Evolutionary conservation across 148 eudicot genomes (phyloP).

Genomic region (Selenicereus undatus): DNA sequence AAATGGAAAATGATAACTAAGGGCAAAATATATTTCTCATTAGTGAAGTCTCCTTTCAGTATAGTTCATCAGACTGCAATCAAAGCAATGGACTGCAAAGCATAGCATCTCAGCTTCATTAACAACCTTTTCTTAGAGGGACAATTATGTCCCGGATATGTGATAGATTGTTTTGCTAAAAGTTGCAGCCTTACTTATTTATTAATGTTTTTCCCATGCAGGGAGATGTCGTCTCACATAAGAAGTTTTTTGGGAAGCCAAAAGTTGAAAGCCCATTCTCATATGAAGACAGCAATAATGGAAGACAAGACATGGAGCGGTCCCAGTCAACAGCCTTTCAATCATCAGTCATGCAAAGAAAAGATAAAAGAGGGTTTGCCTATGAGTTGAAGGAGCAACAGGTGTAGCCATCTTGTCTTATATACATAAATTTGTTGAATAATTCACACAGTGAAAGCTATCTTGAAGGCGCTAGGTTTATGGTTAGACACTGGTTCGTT

Average conservation of each 20-base stretch:
- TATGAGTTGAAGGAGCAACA: slow-evolving; percentile 60
- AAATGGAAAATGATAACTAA: too few species aligned
- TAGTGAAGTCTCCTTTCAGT: background rate
- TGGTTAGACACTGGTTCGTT: background rate
- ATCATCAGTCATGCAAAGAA: slow-evolving; percentile 47
- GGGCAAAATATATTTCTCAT: background rate
- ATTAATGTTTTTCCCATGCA: slow-evolving; percentile 15
- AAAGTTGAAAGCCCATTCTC: slow-evolving; percentile 34
- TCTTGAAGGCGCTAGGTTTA: background rate
- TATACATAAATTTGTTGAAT: background rate
- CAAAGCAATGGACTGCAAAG: background rate
- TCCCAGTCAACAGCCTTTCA: slow-evolving; percentile 41
- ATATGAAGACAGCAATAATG: slow-evolving; percentile 27
- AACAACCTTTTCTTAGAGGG: background rate
- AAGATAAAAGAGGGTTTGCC: slow-evolving; percentile 48
- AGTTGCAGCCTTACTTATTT: background rate
- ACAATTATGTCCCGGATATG: background rate
- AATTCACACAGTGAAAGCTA: background rate
- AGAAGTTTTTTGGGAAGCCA: slow-evolving; percentile 40
- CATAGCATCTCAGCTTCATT: background rate
- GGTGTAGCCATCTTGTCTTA: slow-evolving; percentile 31
- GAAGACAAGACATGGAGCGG: slow-evolving; percentile 37
- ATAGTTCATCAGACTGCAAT: background rate
- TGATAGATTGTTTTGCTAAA: background rate
- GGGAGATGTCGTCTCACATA: slow-evolving; percentile 34